phyloP scores from a whole-genome alignment of 805 yeast species.

The Tetrapisispora pingtungensis region DNA sequence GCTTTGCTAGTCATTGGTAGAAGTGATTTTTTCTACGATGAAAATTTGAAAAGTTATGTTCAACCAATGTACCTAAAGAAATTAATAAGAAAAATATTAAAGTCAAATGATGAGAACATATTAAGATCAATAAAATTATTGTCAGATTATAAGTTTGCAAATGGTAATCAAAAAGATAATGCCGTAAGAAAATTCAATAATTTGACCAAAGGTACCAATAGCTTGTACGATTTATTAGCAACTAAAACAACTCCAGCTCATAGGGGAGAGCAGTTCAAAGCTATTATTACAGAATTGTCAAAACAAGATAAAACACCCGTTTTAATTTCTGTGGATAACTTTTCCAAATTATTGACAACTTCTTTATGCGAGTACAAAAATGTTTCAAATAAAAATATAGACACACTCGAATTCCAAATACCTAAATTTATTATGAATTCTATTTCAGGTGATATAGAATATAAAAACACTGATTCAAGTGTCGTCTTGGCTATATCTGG shows the following conservation, averaged over 20 bases:
- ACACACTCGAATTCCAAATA: slow-evolving; percentile 53
- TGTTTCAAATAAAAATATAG: slow-evolving; percentile 44
- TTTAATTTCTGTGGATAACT: slow-evolving; percentile 61
- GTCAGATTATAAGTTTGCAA: slow-evolving; percentile 28
- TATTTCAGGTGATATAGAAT: slow-evolving; percentile 42
- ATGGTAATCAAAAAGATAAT: slow-evolving; percentile 26
- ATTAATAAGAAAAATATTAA: slow-evolving; percentile 42
- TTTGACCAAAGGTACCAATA: slow-evolving; percentile 22
- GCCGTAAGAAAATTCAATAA: slow-evolving; percentile 20
- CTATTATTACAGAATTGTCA: slow-evolving; percentile 46
- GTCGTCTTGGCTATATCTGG: slow-evolving; percentile 54
- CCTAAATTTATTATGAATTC: slow-evolving; percentile 46
- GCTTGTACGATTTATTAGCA: slow-evolving; percentile 36
- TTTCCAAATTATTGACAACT: slow-evolving; percentile 49
- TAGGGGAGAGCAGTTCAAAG: slow-evolving; percentile 39
- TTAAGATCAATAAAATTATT: slow-evolving; percentile 30
- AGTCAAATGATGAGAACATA: slow-evolving; percentile 34
- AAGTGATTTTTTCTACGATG: slow-evolving; percentile 52
- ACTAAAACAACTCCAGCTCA: slow-evolving; percentile 31
- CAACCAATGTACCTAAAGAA: slow-evolving; percentile 72
- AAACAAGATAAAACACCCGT: slow-evolving; percentile 46
- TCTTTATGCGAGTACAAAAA: slow-evolving; percentile 54
- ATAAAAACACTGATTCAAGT: slow-evolving; percentile 45
- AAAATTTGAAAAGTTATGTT: slow-evolving; percentile 39
- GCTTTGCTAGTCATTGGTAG: slow-evolving; percentile 60